Evolutionary conservation across 2,329 filamentous ascomycete species (phyloP).

Genomic region (Gremmenia infestans): DNA sequence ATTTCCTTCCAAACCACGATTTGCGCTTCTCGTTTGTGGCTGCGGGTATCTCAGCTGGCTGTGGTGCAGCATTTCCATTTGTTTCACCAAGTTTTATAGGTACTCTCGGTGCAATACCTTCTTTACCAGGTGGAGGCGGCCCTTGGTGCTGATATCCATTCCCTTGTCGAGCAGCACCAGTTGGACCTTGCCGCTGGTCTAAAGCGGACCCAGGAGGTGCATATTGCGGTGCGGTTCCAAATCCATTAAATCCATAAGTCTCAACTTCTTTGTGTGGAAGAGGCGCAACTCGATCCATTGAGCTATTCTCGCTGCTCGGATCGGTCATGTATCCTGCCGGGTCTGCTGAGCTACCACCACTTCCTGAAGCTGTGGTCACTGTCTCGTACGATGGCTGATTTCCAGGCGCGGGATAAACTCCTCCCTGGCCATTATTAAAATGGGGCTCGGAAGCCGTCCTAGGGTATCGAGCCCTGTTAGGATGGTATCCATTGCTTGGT

Average conservation of each 20-base stretch:
- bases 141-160: constrained; percentile 17
- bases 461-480: constrained; percentile 30
- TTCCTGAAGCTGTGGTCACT: constrained; percentile 70
- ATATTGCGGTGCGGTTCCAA: constrained; percentile 38
- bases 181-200: constrained; percentile 25
- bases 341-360: constrained; percentile 66
- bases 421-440: constrained; percentile 23
- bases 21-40: constrained; percentile 64
- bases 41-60: constrained; percentile 3
- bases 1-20: constrained; percentile 82
- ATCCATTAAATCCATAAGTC: constrained; percentile 55
- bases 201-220: constrained; percentile 34
- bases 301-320: constrained; percentile 86
- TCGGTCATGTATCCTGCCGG: constrained; percentile 78
- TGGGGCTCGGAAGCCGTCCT: constrained; percentile 30
- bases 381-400: constrained; percentile 68
- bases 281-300: constrained; percentile 67
- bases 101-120: constrained; percentile 13
- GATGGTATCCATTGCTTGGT: constrained; percentile 29
- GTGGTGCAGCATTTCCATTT: constrained; percentile 15
- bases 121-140: constrained; percentile 22
- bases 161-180: constrained; percentile 14
- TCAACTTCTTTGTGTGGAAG: constrained; percentile 49
- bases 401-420: constrained; percentile 26
- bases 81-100: constrained; percentile 29